Base-by-base conservation (phyloP, 2,329 filamentous ascomycete genomes). In the Hyphodiscus sp. region DNA sequence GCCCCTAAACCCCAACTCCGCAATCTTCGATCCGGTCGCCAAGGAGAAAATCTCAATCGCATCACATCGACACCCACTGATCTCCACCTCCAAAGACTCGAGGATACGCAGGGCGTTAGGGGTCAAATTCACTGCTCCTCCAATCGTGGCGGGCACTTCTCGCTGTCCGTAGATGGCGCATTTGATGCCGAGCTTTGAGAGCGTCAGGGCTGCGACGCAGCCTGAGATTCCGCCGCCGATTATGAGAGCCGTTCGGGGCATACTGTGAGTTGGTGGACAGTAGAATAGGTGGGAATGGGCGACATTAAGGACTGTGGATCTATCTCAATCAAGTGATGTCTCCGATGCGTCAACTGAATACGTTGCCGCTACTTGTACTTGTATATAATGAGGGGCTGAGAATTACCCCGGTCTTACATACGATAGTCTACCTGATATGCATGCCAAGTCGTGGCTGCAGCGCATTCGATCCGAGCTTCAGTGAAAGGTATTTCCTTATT, bases 161-260 rank as follows among this genome's bases (percentile, higher is more conserved):
- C 76, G 73, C 45, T 77, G 69, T 61, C 79, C 77, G 59, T 72
- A 77, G 53, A 80, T 69, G 42, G 71, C 73, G 60, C 78, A 71
- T 23, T 65, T 45, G 23, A 72, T 70, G 7, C 64, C 55, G 61
- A 71, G 73, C 55, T 74, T 73, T 41, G 70, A 71, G 49, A 78
- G 68, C 13, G 76, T 69, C 44, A 79, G 67, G 18, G 78, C 76
- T 44, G 75, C 73, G 16, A 74, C 68, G 26, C 79, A 70, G 41
- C 77, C 78, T 18, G 76, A 72, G 23, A 78, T 75, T 20, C 77
- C 77, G 8, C 74, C 76, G 41, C 77, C 77, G 45, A 80, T 67
- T 51, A 80, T 73, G 58, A 78, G 23, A 15, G 33, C 33, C 4
- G 33, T 38, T 38, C 13, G 5, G 11, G 33, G 11, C 33, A 38